Conservation (phyloP, 225 moss, liverwort and hornwort species). For the Straminergon stramineum region DNA sequence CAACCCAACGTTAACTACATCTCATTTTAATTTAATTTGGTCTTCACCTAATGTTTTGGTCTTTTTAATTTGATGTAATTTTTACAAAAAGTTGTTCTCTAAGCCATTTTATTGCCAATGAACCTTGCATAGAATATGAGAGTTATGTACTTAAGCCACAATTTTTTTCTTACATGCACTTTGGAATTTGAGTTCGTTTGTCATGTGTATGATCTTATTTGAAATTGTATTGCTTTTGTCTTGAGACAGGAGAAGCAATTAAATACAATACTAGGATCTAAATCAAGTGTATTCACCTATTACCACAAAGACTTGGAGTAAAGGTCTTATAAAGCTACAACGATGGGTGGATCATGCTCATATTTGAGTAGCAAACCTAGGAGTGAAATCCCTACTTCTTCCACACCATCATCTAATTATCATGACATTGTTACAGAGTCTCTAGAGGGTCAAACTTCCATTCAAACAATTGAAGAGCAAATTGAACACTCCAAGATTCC, state of each 20-base stretch:
- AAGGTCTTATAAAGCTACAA: not conserved
- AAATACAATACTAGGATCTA: not conserved
- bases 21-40: too few relatives aligned
- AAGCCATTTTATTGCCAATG: too few relatives aligned
- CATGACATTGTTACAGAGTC: fast-evolving
- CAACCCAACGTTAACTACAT: too few relatives aligned
- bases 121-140: too few relatives aligned
- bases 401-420: not conserved
- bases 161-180: too few relatives aligned
- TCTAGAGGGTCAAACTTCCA: not conserved
- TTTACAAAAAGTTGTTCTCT: too few relatives aligned
- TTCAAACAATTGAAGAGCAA: not conserved
- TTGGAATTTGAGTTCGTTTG: not conserved
- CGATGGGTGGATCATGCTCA: not conserved
- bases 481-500: not conserved
- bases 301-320: not conserved
- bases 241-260: not conserved
- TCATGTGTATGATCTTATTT: not conserved
- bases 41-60: too few relatives aligned
- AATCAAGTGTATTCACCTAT: not conserved
- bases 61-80: too few relatives aligned
- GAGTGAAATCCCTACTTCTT: not conserved
- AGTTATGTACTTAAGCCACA: too few relatives aligned
- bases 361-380: not conserved
- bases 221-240: not conserved